Conservation (phyloP, 2,329 filamentous ascomycete species). For the Scleromitrula shiraiana region DNA sequence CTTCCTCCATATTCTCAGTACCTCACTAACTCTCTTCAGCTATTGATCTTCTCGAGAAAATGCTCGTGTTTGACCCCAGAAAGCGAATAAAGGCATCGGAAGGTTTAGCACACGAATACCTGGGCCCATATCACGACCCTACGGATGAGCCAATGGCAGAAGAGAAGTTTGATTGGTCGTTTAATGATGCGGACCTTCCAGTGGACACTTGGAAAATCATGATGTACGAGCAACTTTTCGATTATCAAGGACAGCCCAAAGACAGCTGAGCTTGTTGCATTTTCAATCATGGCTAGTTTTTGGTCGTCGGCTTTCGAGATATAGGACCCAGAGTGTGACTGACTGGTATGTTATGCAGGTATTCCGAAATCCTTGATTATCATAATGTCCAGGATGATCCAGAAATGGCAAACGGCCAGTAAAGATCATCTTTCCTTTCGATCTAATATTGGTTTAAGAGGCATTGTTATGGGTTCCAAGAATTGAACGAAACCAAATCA, state of each 20-base stretch:
- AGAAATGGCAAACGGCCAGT: constrained; percentile 18
- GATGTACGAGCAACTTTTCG: constrained; percentile 62
- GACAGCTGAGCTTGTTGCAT: neutral
- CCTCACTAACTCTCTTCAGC: constrained; percentile 43
- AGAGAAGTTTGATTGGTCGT: constrained; percentile 99
- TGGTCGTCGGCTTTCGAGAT: neutral
- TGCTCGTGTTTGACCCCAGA: constrained; percentile 98
- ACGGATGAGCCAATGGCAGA: constrained; percentile 92
- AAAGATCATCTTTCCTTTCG: constrained; percentile 7
- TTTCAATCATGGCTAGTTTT: constrained; percentile 4
- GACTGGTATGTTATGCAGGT: constrained; percentile 50
- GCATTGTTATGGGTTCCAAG: too few relatives aligned
- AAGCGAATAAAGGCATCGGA: constrained; percentile 84
- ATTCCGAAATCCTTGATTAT: constrained; percentile 97
- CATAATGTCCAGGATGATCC: constrained; percentile 64
- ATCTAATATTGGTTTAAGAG: constrained; percentile 3
- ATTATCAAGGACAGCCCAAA: constrained; percentile 16
- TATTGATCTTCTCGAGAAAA: constrained; percentile 86
- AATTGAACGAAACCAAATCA: constrained; percentile 10
- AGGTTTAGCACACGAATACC: constrained; percentile 84
- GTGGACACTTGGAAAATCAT: constrained; percentile 99
- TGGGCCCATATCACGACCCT: constrained; percentile 93
- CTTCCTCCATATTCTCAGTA: neutral
- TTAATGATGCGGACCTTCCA: constrained; percentile 94
- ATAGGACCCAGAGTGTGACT: constrained; percentile 23